These are phyloP conservation scores for Acanthamoeba royreba DNA, from an alignment of 208 protist species.

Conservation along the genomic window DNA sequence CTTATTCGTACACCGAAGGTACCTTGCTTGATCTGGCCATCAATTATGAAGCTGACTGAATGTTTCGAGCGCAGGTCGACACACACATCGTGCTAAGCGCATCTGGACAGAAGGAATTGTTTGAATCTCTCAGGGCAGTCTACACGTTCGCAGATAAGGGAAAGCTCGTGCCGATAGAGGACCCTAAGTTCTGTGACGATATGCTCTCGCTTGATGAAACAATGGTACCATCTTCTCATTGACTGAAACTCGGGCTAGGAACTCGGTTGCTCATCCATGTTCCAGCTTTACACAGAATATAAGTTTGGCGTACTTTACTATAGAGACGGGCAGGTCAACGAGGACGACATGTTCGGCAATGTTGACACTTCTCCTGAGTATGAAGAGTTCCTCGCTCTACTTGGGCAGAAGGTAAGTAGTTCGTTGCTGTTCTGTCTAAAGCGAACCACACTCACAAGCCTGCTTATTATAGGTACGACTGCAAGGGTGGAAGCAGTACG, in stretches of 20 bases:
- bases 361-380: slow-evolving; percentile 38
- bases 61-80: neutral
- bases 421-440: neutral
- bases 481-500: slow-evolving; percentile 37
- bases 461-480: slow-evolving; percentile 30
- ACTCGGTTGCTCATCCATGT: neutral
- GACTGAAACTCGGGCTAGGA: too few species aligned
- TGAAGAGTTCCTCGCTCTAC: slow-evolving; percentile 56
- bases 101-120: neutral
- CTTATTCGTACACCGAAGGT: neutral
- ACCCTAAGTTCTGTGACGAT: neutral
- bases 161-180: neutral
- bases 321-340: slow-evolving; percentile 38
- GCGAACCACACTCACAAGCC: neutral
- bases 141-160: neutral
- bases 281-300: slow-evolving; percentile 56
- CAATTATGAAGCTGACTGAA: neutral
- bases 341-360: slow-evolving; percentile 66
- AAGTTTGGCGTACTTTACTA: slow-evolving; percentile 72
- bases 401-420: slow-evolving; percentile 60
- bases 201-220: neutral
- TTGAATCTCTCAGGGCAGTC: neutral
- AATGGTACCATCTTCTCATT: neutral
- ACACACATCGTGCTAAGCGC: neutral
- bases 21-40: neutral